Evolutionary conservation across 2,329 filamentous ascomycete genomes (phyloP).

Genomic region (Exophiala aquamarina): DNA sequence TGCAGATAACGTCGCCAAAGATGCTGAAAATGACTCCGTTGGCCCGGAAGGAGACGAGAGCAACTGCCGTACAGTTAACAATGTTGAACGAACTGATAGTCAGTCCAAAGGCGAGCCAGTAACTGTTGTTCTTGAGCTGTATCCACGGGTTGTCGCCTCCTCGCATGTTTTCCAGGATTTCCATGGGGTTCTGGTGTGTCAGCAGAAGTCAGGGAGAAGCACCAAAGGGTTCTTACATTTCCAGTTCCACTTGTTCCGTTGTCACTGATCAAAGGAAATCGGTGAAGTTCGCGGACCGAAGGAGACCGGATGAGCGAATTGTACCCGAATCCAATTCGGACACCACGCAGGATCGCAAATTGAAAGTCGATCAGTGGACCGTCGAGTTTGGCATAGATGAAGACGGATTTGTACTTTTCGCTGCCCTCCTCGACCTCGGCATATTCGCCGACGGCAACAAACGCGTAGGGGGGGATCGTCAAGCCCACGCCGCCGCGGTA

Average conservation of each 20-base stretch:
- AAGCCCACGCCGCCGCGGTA: constrained; percentile 42
- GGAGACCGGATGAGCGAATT: constrained; percentile 38
- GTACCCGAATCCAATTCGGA: constrained; percentile 44
- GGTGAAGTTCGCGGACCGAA: constrained; percentile 25
- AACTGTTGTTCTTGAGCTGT: constrained; percentile 29
- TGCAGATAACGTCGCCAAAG: background rate
- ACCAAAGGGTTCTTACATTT: no score
- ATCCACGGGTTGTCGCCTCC: constrained; percentile 33
- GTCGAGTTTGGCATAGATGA: constrained; percentile 40
- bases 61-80: constrained; percentile 37
- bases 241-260: constrained; percentile 9
- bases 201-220: no score
- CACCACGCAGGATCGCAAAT: constrained; percentile 38
- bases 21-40: constrained; percentile 1
- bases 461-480: constrained; percentile 36
- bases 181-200: no score
- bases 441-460: constrained; percentile 45
- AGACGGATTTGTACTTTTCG: constrained; percentile 33
- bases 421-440: constrained; percentile 24
- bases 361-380: constrained; percentile 41
- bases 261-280: constrained; percentile 36
- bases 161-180: constrained; percentile 14
- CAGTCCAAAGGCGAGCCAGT: constrained; percentile 43
- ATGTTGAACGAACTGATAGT: constrained; percentile 42
- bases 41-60: constrained; percentile 28